A percentile compares a stretch with the other conserved stretches of the same genome.
Conservation (phyloP, 176 grass and related monocot species). For the Hordeum marinum region DNA sequence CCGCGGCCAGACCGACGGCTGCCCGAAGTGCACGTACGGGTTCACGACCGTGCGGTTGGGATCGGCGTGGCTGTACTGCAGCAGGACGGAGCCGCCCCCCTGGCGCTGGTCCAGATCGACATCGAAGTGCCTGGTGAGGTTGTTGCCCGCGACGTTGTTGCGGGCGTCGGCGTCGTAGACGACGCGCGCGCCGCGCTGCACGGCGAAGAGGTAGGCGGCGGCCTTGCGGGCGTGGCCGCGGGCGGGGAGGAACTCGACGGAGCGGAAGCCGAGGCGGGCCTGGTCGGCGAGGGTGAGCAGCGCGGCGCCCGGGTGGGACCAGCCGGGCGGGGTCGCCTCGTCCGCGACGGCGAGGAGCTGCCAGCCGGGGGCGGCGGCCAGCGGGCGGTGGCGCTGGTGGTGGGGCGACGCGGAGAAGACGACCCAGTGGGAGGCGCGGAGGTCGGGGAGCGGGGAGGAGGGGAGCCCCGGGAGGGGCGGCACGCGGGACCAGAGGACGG, state of each 20-base stretch:
- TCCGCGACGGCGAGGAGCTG: constrained; percentile 79
- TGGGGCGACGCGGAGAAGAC: constrained; percentile 56
- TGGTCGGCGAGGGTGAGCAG: constrained; percentile 79
- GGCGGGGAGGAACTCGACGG: constrained; percentile 60
- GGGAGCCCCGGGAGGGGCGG: constrained; percentile 38
- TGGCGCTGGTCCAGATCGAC: constrained; percentile 54
- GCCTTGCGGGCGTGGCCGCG: constrained; percentile 60
- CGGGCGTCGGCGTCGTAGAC: constrained; percentile 83
- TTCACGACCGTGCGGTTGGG: constrained; percentile 81
- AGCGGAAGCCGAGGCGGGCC: constrained; percentile 64
- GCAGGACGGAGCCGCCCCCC: constrained; percentile 42
- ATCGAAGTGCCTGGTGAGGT: constrained; percentile 62
- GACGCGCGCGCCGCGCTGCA: constrained; percentile 80
- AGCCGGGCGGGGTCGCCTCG: constrained; percentile 54
- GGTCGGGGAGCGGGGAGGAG: constrained; percentile 37
- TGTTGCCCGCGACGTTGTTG: constrained; percentile 40
- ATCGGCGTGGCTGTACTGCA: constrained; percentile 89
- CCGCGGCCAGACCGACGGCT: constrained; percentile 83
- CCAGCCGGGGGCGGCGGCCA: constrained; percentile 52
- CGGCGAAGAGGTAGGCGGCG: constrained; percentile 76
- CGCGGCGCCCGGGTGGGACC: constrained; percentile 69
- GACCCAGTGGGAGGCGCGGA: constrained; percentile 72
- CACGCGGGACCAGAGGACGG: constrained; percentile 59
- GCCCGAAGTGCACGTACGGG: constrained; percentile 85
- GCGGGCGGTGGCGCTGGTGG: constrained; percentile 37